phyloP scores from a whole-genome alignment of 2,329 filamentous ascomycete genomes.

The Pyrenophora graminea region DNA sequence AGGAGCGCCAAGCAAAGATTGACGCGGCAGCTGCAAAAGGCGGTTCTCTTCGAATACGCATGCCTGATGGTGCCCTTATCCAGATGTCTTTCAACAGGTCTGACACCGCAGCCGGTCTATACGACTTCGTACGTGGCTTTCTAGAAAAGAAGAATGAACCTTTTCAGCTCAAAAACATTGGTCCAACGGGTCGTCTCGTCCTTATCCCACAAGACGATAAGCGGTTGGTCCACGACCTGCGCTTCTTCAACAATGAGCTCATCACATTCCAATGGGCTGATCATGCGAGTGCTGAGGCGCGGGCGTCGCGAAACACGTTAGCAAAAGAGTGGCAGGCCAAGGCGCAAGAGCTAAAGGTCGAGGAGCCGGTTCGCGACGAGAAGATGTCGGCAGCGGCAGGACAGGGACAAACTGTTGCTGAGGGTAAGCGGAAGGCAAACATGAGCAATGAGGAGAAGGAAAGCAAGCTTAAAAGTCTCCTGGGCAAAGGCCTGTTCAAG shows the following conservation, averaged over 20 bases:
- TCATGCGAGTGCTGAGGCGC: constrained; percentile 59
- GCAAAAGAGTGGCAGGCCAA: constrained; percentile 61
- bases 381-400: constrained; percentile 7
- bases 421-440: constrained; percentile 40
- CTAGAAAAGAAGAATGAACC: constrained; percentile 67
- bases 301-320: constrained; percentile 61
- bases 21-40: constrained; percentile 63
- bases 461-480: constrained; percentile 46
- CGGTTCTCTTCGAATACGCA: constrained; percentile 78
- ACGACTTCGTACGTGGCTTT: constrained; percentile 73
- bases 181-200: constrained; percentile 55
- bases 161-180: constrained; percentile 73
- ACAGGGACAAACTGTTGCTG: constrained; percentile 25
- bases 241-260: constrained; percentile 71
- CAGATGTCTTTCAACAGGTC: constrained; percentile 70
- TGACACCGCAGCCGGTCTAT: constrained; percentile 73
- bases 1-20: constrained; percentile 67
- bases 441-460: constrained; percentile 45
- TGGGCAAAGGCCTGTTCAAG: constrained; percentile 45
- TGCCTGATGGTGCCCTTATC: constrained; percentile 82
- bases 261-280: constrained; percentile 78
- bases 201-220: constrained; percentile 52
- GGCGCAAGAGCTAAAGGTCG: constrained; percentile 70
- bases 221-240: constrained; percentile 72
- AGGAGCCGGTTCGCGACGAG: constrained; percentile 50